These are phyloP conservation scores for Cutaneotrichosporon sp. DNA, from an alignment of 1,284 basidiomycete genomes.

Conservation along the genomic window DNA sequence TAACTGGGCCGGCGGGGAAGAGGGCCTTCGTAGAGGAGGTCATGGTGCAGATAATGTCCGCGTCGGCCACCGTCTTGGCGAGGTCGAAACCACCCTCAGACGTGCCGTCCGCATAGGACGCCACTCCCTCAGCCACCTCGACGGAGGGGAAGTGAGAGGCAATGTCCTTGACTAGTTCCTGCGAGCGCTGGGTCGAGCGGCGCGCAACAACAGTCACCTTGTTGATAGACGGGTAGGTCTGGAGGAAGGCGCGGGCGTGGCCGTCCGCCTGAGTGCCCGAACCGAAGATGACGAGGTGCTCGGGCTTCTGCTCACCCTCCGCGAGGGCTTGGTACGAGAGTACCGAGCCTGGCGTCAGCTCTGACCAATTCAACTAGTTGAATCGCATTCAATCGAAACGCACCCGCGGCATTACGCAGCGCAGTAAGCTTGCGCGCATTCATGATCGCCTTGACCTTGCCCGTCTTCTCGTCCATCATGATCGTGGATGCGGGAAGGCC, in stretches of 20 bases:
- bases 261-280: slow-evolving; percentile 65
- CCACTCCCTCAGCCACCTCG: slow-evolving; percentile 26
- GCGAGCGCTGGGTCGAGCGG: slow-evolving; percentile 59
- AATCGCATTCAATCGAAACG: slow-evolving; percentile 56
- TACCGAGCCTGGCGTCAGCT: slow-evolving; percentile 62
- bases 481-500: slow-evolving; percentile 75
- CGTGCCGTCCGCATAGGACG: slow-evolving; percentile 16
- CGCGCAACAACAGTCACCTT: slow-evolving; percentile 67
- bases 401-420: slow-evolving; percentile 74
- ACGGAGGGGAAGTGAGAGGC: slow-evolving; percentile 55
- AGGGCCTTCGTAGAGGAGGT: slow-evolving; percentile 71
- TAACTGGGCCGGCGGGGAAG: slow-evolving; percentile 59
- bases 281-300: slow-evolving; percentile 66
- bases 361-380: too few species aligned
- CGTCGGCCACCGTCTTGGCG: slow-evolving; percentile 33
- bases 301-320: slow-evolving; percentile 48
- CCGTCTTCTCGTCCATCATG: slow-evolving; percentile 68
- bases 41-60: slow-evolving; percentile 59
- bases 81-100: slow-evolving; percentile 23
- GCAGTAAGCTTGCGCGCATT: slow-evolving; percentile 76
- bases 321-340: slow-evolving; percentile 64
- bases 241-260: slow-evolving; percentile 66
- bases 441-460: slow-evolving; percentile 66
- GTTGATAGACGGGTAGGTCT: slow-evolving; percentile 60
- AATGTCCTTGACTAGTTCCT: slow-evolving; percentile 55